Evolutionary conservation across 176 grass and related monocot species (phyloP).

Genomic region (Paspalum vaginatum): DNA sequence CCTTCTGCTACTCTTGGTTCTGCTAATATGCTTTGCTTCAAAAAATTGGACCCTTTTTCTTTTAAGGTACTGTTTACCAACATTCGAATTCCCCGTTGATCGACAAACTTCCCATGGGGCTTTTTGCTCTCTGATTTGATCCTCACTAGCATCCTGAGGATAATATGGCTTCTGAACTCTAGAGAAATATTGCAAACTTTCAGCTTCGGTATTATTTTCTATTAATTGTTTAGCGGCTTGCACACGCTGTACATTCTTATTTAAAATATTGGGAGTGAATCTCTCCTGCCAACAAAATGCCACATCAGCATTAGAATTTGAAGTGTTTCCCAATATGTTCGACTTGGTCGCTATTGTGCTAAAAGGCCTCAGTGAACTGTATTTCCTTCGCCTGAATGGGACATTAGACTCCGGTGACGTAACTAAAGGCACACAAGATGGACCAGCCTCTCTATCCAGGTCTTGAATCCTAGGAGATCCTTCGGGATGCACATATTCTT

Average conservation of each 20-base stretch:
- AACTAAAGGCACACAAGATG: conserved; percentile 34
- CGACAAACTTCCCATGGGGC: conserved; percentile 19
- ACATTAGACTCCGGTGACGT: conserved; percentile 31
- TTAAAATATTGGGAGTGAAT: conserved; percentile 38
- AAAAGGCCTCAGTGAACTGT: conserved; percentile 58
- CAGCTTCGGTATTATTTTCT: conserved; percentile 45
- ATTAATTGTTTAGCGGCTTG: conserved; percentile 44
- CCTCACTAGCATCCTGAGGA: conserved; percentile 25
- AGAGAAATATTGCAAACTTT: conserved; percentile 43
- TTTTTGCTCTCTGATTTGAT: conserved; percentile 35
- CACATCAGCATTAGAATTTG: conserved; percentile 38
- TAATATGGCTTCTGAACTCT: conserved; percentile 14
- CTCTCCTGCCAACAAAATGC: conserved; percentile 38
- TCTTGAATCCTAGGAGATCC: conserved; percentile 34
- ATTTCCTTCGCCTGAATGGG: conserved; percentile 30
- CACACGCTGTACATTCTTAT: conserved; percentile 57
- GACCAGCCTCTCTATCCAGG: conserved; percentile 33
- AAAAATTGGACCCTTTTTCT: conserved; percentile 69
- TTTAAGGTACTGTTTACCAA: conserved; percentile 44
- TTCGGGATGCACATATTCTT: conserved; percentile 19
- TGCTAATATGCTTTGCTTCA: conserved; percentile 52
- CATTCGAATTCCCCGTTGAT: conserved; percentile 27
- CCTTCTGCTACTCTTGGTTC: conserved; percentile 50
- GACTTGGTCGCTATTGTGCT: conserved; percentile 48
- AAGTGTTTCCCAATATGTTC: conserved; percentile 23